A percentile compares a stretch with the other conserved stretches of the same genome.
Evolutionary conservation across 495 filamentous ascomycete species (phyloP).

Genomic region (Aspergillus baeticus): DNA sequence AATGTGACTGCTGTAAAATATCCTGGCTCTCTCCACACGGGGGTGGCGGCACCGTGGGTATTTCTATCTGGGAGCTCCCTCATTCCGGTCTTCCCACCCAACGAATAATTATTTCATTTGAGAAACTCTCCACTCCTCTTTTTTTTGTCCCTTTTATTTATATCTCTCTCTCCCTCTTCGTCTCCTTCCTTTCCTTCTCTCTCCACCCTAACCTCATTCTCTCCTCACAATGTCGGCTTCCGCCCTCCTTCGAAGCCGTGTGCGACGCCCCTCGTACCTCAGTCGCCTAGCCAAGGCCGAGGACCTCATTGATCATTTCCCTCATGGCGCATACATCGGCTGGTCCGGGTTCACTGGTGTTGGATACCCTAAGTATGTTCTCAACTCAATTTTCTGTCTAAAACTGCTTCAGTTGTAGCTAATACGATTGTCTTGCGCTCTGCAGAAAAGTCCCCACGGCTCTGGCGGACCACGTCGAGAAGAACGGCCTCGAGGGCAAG

Average conservation of each 20-base stretch:
- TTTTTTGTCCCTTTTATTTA: neutral
- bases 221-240: slow-evolving; percentile 63
- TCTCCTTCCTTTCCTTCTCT: slow-evolving; percentile 8
- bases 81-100: slow-evolving; percentile 13
- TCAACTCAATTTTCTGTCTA: neutral
- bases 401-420: neutral
- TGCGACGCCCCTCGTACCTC: slow-evolving; percentile 72
- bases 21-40: slow-evolving; percentile 7
- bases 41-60: slow-evolving; percentile 16
- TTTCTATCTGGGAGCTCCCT: slow-evolving; percentile 23
- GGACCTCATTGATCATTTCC: slow-evolving; percentile 78
- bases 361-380: slow-evolving; percentile 82
- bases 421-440: slow-evolving; percentile 4
- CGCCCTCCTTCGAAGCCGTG: slow-evolving; percentile 70
- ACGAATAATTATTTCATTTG: slow-evolving; percentile 2
- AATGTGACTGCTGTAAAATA: slow-evolving; percentile 1
- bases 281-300: slow-evolving; percentile 77
- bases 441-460: slow-evolving; percentile 77
- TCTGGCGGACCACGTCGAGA: slow-evolving; percentile 85
- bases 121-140: slow-evolving; percentile 6
- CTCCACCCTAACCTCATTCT: slow-evolving; percentile 11
- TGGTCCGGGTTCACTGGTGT: slow-evolving; percentile 93
- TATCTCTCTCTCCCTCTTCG: slow-evolving; percentile 2
- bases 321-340: slow-evolving; percentile 78
- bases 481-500: slow-evolving; percentile 81